Evolutionary conservation across 2,329 filamentous ascomycete genomes (phyloP).

Genomic region (Graphilbum fragrans): DNA sequence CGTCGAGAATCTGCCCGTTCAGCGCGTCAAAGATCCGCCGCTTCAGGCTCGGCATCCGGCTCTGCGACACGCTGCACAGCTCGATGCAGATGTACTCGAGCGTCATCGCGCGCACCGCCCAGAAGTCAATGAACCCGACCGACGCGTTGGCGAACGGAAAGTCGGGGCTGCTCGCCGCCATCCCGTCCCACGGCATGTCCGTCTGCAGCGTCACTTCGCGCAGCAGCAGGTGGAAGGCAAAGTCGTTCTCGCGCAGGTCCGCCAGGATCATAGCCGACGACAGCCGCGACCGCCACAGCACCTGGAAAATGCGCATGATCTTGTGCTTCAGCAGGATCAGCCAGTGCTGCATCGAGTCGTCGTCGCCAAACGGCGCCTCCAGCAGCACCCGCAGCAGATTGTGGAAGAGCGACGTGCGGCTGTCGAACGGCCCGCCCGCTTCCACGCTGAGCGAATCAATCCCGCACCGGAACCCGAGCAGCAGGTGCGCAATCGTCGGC

Average conservation of each 20-base stretch:
- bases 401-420: conserved; percentile 71
- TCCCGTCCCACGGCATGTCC: conserved; percentile 62
- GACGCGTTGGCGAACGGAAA: conserved; percentile 62
- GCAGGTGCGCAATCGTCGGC: conserved; percentile 79
- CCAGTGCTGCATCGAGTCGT: conserved; percentile 50
- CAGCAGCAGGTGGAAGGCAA: conserved; percentile 66
- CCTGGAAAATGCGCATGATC: conserved; percentile 60
- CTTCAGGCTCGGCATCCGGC: conserved; percentile 58
- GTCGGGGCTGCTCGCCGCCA: conserved; percentile 43
- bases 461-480: conserved; percentile 77
- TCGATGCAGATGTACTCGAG: conserved; percentile 81
- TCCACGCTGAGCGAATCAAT: conserved; percentile 58
- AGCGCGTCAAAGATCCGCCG: conserved; percentile 58
- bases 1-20: conserved; percentile 60
- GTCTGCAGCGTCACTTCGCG: conserved; percentile 59
- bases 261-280: conserved; percentile 63
- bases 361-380: conserved; percentile 49
- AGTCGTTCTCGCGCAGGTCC: conserved; percentile 68
- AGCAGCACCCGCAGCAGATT: conserved; percentile 61
- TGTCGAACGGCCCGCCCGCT: conserved; percentile 56
- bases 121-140: conserved; percentile 61
- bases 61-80: conserved; percentile 64
- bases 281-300: conserved; percentile 73
- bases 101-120: conserved; percentile 63
- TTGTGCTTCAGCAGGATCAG: conserved; percentile 57